Conservation (phyloP, 805 yeast species). For the Metahyphopichia silvanorum region DNA sequence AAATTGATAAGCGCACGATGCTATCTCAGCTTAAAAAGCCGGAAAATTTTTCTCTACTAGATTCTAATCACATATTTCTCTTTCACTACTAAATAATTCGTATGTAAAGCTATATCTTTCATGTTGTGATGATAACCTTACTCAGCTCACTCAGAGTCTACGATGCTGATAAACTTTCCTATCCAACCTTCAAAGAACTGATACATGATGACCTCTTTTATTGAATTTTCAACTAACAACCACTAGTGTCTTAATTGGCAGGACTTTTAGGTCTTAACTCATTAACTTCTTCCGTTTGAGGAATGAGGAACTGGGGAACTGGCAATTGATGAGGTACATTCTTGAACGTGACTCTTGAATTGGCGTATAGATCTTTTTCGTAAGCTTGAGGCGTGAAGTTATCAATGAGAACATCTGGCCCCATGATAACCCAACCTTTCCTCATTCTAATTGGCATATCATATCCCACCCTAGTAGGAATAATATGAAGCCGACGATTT, state of each 20-base stretch:
- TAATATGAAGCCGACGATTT: conserved; percentile 76
- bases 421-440: conserved; percentile 87
- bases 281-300: conserved; percentile 72
- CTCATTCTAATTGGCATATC: conserved; percentile 63
- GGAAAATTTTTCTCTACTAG: no score
- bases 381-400: conserved; percentile 49
- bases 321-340: conserved; percentile 29
- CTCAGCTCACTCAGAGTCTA: conserved; percentile 58
- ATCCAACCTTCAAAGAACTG: conserved; percentile 43
- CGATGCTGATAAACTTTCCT: conserved; percentile 49
- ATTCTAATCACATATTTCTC: no score
- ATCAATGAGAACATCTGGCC: conserved; percentile 77
- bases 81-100: neutral
- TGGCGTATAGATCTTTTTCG: conserved; percentile 26
- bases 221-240: neutral
- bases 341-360: conserved; percentile 27
- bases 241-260: neutral
- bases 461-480: conserved; percentile 69
- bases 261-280: conserved; percentile 84
- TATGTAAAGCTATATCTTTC: neutral
- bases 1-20: no score
- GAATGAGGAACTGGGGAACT: conserved; percentile 46
- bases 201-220: neutral
- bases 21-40: no score
- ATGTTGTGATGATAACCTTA: conserved; percentile 48